Evolutionary conservation across 805 yeast species (phyloP), one percentile per base, ranked within the genome.

Genomic region (Spathaspora passalidarum): DNA sequence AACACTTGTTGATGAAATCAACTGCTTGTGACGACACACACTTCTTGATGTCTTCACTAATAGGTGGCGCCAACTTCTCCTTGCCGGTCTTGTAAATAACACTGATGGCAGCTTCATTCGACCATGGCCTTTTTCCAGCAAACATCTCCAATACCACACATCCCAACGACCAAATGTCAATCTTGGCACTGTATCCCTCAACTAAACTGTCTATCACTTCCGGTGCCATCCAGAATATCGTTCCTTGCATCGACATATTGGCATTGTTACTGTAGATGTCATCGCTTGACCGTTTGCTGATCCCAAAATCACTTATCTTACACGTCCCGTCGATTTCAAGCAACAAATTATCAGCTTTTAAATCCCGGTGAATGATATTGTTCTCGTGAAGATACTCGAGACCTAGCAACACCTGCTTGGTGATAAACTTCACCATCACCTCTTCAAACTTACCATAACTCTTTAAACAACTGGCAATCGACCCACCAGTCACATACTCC

Each of bases 161-260:
- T 1, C 99, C 99, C 19, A 92, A 65, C 0, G 98, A 91, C 99
- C 99, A 94, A 34, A 94, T 91, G 65, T 94, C 99, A 19, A 94
- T 90, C 66, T 94, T 94, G 17, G 99, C 99, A 70, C 96, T 88
- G 62, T 94, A 94, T 0, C 99, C 99, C 54, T 81, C 80, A 51
- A 81, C 84, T 2, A 80, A 82, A 48, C 88, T 89, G 61, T 90
- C 92, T 42, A 94, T 90, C 52, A 95, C 96, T 61, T 94, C 99
- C 0, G 99, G 99, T 1, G 99, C 99, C 99, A 94, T 94, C 99
- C 99, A 94, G 63, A 91, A 94, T 1, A 95, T 89, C 0, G 99
- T 91, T 19, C 99, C 99, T 65, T 95, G 96, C 96, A 88, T 89
- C 10, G 97, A 91, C 96, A 91, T 88, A 45, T 89, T 97, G 3